Evolutionary conservation across 1,284 basidiomycete genomes (phyloP).

Genomic region (Microbotryum intermedium): DNA sequence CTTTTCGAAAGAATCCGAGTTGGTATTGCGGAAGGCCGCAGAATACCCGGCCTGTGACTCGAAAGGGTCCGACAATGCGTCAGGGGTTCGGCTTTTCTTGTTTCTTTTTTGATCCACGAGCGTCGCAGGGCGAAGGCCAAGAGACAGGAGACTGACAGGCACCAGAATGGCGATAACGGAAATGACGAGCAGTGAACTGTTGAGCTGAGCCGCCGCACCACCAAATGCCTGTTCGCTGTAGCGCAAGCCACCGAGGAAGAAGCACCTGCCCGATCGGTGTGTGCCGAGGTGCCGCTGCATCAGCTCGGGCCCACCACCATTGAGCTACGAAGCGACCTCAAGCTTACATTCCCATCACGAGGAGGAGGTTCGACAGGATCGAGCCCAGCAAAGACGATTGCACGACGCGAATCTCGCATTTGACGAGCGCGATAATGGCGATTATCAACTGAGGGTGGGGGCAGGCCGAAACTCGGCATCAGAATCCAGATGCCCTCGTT

Average conservation of each 20-base stretch:
- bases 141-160: background rate
- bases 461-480: slow-evolving; percentile 39
- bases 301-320: background rate
- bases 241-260: slow-evolving; percentile 57
- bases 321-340: background rate
- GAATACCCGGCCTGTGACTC: slow-evolving; percentile 41
- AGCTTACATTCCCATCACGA: slow-evolving; percentile 41
- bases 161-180: slow-evolving; percentile 40
- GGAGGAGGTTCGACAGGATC: slow-evolving; percentile 59
- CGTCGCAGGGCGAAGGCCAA: background rate
- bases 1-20: slow-evolving; percentile 40
- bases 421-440: slow-evolving; percentile 48
- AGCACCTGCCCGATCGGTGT: slow-evolving; percentile 32
- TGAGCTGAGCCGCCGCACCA: slow-evolving; percentile 43
- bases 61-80: slow-evolving; percentile 16
- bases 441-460: slow-evolving; percentile 38
- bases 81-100: slow-evolving; percentile 26
- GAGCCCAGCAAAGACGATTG: slow-evolving; percentile 54
- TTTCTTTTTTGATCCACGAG: slow-evolving; percentile 33
- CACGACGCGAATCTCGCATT: slow-evolving; percentile 39
- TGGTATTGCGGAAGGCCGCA: slow-evolving; percentile 40
- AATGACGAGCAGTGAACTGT: slow-evolving; percentile 46
- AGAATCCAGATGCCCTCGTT: background rate
- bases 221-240: slow-evolving; percentile 54
- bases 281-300: background rate